phyloP scores from a whole-genome alignment of 2,329 filamentous ascomycete species.

The Gaeumannomyces tritici region DNA sequence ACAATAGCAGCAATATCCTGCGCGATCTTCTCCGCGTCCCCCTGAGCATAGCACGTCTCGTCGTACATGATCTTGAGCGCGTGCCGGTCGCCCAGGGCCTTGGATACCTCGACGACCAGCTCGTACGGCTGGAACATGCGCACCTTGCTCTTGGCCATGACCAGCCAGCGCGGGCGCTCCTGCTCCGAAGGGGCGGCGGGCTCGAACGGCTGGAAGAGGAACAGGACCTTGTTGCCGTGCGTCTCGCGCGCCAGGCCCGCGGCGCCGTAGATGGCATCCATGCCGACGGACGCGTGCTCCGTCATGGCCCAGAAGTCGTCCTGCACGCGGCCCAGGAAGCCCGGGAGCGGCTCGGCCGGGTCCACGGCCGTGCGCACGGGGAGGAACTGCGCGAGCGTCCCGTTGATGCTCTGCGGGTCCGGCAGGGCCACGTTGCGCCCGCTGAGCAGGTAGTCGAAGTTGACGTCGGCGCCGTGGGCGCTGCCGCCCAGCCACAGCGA shows the following conservation, averaged over 20 bases:
- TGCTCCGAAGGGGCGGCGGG: constrained; percentile 5
- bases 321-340: constrained; percentile 3
- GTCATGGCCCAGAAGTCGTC: constrained; percentile 7
- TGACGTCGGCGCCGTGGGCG: constrained; percentile 12
- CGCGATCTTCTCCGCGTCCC: not conserved
- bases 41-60: not conserved
- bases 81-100: constrained; percentile 5
- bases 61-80: constrained; percentile 11
- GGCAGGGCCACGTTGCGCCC: constrained; percentile 25
- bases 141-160: constrained; percentile 12
- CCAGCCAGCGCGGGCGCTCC: constrained; percentile 8
- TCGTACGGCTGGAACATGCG: constrained; percentile 10
- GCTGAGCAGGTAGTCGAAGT: constrained; percentile 24
- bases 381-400: constrained; percentile 26
- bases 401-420: constrained; percentile 25
- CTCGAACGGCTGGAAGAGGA: constrained; percentile 7
- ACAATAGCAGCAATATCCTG: not conserved
- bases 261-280: constrained; percentile 5
- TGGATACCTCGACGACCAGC: constrained; percentile 10
- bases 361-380: constrained; percentile 17
- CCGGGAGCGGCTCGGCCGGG: not conserved
- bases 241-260: not conserved
- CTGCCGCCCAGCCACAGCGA: constrained; percentile 16
- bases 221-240: constrained; percentile 1
- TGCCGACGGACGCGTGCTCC: constrained; percentile 6